phyloP scores from a whole-genome alignment of 164 flowering plant genomes.

The Nymphaea colorata region DNA sequence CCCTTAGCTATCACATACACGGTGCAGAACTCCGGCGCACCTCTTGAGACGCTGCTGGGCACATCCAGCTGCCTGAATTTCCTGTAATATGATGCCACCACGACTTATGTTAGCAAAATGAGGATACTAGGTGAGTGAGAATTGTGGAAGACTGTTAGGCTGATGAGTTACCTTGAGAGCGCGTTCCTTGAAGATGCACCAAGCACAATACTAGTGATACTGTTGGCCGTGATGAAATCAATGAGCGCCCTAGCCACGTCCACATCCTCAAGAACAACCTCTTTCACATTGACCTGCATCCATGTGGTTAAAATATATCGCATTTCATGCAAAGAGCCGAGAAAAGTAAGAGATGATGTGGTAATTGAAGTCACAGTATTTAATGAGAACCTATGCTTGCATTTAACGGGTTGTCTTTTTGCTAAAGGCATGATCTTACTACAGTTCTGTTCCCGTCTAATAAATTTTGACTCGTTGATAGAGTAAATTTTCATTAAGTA shows the following conservation, averaged over 20 bases:
- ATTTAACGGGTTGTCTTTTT: no score
- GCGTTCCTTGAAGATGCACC: constrained; percentile 57
- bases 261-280: constrained; percentile 54
- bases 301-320: not conserved
- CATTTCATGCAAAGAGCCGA: not conserved
- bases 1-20: constrained; percentile 65
- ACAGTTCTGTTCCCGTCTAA: not conserved
- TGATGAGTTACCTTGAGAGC: constrained; percentile 27
- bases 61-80: constrained; percentile 49
- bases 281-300: constrained; percentile 43
- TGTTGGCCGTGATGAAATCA: constrained; percentile 29
- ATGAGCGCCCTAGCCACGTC: constrained; percentile 43
- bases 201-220: constrained; percentile 37
- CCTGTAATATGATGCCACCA: constrained; percentile 16
- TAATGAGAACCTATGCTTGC: not conserved
- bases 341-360: no score
- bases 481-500: not conserved
- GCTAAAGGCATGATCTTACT: not conserved
- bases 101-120: not conserved
- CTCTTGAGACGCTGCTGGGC: constrained; percentile 26
- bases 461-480: not conserved
- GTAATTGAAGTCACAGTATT: no score
- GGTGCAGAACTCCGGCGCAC: constrained; percentile 66
- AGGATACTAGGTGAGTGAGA: not conserved
- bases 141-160: not conserved